Base-by-base conservation (phyloP, 139 green algal genomes). In the Micractinium conductrix region DNA sequence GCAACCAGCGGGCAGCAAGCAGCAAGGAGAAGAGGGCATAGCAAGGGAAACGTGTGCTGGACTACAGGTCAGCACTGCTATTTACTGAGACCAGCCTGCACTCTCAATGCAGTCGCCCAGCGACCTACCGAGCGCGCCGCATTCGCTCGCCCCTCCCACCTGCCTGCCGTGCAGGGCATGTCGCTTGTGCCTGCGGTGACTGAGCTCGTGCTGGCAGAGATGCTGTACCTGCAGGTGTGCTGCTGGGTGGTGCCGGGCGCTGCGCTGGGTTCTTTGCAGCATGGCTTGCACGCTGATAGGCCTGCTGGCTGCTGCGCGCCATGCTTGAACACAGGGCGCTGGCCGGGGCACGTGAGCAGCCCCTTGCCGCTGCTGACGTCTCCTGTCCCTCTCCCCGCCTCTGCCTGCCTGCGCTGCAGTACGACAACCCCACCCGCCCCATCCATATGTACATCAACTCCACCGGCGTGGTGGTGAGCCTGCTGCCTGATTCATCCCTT, bases 391-490 rank as follows among this genome's bases (percentile, higher is more conserved):
- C 53, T 4, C 60, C 10, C 48, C 6, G 60, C 60, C 12, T 21
- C 53, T 68, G 60, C 60, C 60, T 30, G 55, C 55, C 60, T 9
- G 53, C 62, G 2, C 6, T 70, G 70, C 70, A 98, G 79, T 89
- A 91, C 30, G 84, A 91, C 62, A 87, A 86, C 55, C 78, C 84
- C 35, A 87, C 50, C 79, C 60, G 70, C 9, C 97, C 97, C 26
- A 96, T 99, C 68, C 98, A 96, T 88, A 95, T 99, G 90, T 99
- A 99, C 92, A 99, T 99, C 92, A 99, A 99, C 92, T 98, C 94
- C 43, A 98, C 96, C 4, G 97, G 97, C 62, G 96, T 98, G 74
- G 93, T 90, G 87, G 96, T 85, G 73, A 93, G 89, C 86, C n/a
- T n/a, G n/a, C n/a, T n/a, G n/a, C n/a, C n/a, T n/a, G n/a, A n/a